A percentile compares a stretch with the other conserved stretches of the same genome.
These are phyloP conservation scores for Suillus spraguei DNA, from an alignment of 768 basidiomycete species.

Conservation along the genomic window DNA sequence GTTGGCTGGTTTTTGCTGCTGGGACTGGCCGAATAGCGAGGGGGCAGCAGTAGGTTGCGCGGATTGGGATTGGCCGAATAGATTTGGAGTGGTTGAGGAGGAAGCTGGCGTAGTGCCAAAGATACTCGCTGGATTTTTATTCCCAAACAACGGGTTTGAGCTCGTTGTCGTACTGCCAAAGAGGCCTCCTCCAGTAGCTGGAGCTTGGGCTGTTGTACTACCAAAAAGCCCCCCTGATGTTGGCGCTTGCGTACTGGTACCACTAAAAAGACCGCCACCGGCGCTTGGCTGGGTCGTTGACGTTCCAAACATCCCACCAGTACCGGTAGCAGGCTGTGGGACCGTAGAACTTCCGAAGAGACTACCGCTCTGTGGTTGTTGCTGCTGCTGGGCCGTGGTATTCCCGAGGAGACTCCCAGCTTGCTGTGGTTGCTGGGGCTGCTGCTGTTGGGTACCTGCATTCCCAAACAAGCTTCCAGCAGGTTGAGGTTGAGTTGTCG, in stretches of 20 bases:
- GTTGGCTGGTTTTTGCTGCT: constrained; percentile 25
- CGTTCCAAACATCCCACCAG: constrained; percentile 24
- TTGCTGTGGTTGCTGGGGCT: constrained; percentile 15
- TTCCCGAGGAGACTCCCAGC: constrained; percentile 29
- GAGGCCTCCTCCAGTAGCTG: constrained; percentile 22
- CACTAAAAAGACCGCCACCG: constrained; percentile 22
- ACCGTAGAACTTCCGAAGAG: constrained; percentile 27
- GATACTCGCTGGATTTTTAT: constrained; percentile 31
- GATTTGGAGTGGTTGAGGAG: constrained; percentile 26
- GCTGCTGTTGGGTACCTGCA: constrained; percentile 24
- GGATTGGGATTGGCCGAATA: constrained; percentile 32
- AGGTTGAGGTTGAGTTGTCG: constrained; percentile 12
- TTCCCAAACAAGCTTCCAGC: constrained; percentile 25
- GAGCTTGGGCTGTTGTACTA: constrained; percentile 20
- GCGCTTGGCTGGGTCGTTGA: constrained; percentile 7
- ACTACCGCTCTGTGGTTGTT: constrained; percentile 25
- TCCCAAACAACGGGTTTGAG: constrained; percentile 39
- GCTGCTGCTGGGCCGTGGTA: constrained; percentile 5
- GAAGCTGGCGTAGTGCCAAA: constrained; percentile 23
- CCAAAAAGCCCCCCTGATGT: constrained; percentile 34
- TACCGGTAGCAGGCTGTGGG: constrained; percentile 20
- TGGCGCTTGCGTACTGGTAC: constrained; percentile 16
- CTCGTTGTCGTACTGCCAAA: constrained; percentile 30
- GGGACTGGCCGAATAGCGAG: constrained; percentile 25
- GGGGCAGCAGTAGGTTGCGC: constrained; percentile 17